Percentiles rank a stretch among this genome's conserved stretches.
phyloP scores from a whole-genome alignment of 2,329 filamentous ascomycete species.

The Ophiostoma pallidulum region DNA sequence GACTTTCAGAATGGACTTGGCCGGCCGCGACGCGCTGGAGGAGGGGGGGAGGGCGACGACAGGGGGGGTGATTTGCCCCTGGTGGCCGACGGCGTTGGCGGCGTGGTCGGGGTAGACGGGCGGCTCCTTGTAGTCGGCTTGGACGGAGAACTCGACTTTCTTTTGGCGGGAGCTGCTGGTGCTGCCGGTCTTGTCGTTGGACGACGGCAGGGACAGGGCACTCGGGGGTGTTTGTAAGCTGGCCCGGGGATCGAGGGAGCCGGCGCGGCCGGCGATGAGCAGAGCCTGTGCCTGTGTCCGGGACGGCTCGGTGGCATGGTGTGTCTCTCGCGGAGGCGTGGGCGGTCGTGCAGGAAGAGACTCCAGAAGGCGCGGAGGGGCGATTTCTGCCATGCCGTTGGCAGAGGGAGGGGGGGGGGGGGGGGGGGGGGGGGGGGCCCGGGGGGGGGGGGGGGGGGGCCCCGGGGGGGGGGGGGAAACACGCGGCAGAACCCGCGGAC shows the following conservation, averaged over 20 bases:
- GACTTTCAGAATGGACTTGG: constrained; percentile 71
- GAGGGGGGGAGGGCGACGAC: constrained; percentile 27
- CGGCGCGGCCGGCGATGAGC: constrained; percentile 19
- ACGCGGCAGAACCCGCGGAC: constrained; percentile 6
- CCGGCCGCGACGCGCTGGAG: constrained; percentile 32
- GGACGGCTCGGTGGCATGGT: constrained; percentile 27
- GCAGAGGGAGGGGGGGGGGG: background rate
- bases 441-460: no score
- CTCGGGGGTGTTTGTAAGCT: constrained; percentile 45
- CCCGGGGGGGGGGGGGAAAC: background rate
- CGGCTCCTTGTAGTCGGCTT: constrained; percentile 48
- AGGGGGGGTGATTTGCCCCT: constrained; percentile 17
- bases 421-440: no score
- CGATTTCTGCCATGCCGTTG: constrained; percentile 28
- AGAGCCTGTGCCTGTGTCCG: constrained; percentile 29
- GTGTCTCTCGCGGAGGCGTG: constrained; percentile 54
- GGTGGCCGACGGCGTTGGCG: constrained; percentile 5
- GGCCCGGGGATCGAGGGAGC: constrained; percentile 29
- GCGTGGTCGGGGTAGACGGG: constrained; percentile 34
- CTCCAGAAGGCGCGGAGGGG: constrained; percentile 36
- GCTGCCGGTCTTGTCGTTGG: constrained; percentile 17
- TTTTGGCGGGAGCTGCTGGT: constrained; percentile 40
- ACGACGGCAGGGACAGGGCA: constrained; percentile 34
- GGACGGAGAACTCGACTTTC: constrained; percentile 47
- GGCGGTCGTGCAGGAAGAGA: constrained; percentile 50